Conservation (phyloP, 495 filamentous ascomycete genomes). For the Penicillium macrosclerotiorum region DNA sequence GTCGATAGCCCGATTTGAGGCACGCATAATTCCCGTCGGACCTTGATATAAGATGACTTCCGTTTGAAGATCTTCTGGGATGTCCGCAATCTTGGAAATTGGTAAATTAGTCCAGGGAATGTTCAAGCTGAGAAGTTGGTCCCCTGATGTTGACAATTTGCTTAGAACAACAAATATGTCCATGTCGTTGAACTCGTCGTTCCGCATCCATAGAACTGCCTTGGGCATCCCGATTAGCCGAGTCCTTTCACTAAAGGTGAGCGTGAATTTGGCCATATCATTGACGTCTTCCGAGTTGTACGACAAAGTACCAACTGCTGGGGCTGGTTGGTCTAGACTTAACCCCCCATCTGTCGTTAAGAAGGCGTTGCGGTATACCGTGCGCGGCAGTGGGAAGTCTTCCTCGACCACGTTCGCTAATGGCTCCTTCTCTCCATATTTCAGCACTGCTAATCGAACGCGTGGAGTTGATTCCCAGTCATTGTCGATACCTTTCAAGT, state of each 20-base stretch:
- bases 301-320: not conserved
- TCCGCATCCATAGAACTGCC: not conserved
- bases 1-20: constrained; percentile 18
- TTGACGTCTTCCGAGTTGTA: constrained; percentile 20
- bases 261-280: constrained; percentile 17
- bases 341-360: constrained; percentile 5
- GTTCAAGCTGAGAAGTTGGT: constrained; percentile 4
- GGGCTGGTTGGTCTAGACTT: not conserved
- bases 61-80: constrained; percentile 4
- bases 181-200: constrained; percentile 1
- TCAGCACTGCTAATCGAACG: constrained; percentile 23
- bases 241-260: constrained; percentile 22
- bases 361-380: constrained; percentile 13
- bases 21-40: constrained; percentile 14
- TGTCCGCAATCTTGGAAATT: constrained; percentile 5
- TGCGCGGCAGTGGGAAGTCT: constrained; percentile 12
- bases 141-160: constrained; percentile 2
- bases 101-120: constrained; percentile 8
- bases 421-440: constrained; percentile 8
- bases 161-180: constrained; percentile 3
- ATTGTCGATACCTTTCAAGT: constrained; percentile 36
- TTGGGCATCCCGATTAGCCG: constrained; percentile 28
- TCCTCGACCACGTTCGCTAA: constrained; percentile 10
- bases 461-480: constrained; percentile 35
- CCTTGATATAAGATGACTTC: constrained; percentile 15